phyloP scores from a whole-genome alignment of 768 basidiomycete species.

The Amylocystis lapponica region DNA sequence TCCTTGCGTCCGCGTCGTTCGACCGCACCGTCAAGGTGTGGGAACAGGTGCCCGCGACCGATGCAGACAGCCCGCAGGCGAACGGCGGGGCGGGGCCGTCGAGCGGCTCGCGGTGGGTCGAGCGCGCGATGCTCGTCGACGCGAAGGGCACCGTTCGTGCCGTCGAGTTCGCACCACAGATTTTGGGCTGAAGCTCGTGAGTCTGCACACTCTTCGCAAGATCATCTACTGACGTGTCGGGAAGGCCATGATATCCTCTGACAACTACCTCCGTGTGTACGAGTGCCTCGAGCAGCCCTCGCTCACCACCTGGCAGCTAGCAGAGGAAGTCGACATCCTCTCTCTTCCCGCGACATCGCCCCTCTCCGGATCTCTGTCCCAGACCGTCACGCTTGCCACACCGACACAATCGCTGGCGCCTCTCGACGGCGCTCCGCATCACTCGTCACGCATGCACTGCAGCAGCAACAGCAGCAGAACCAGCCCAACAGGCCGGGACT shows the following conservation, averaged over 20 bases:
- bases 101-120: conserved; percentile 54
- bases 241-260: conserved; percentile 85
- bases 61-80: conserved; percentile 19
- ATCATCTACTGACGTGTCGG: too few species aligned
- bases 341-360: conserved; percentile 40
- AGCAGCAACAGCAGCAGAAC: conserved; percentile 38
- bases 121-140: conserved; percentile 71
- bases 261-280: conserved; percentile 84
- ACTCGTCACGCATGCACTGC: conserved; percentile 59
- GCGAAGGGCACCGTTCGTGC: conserved; percentile 80
- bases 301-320: conserved; percentile 68
- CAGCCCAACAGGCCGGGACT: conserved; percentile 34
- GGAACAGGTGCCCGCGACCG: conserved; percentile 52
- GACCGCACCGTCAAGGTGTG: conserved; percentile 92
- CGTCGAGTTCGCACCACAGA: conserved; percentile 84
- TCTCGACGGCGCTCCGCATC: conserved; percentile 48
- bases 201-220: too few species aligned
- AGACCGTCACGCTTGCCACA: conserved; percentile 60
- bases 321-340: conserved; percentile 72
- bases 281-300: conserved; percentile 78
- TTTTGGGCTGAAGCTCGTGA: conserved; percentile 83
- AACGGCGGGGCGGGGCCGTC: conserved; percentile 20
- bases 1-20: conserved; percentile 83
- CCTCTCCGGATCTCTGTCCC: conserved; percentile 36
- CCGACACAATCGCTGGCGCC: conserved; percentile 56